Evolutionary conservation across 176 grass and related monocot genomes (phyloP).

Genomic region (Olyra latifolia): DNA sequence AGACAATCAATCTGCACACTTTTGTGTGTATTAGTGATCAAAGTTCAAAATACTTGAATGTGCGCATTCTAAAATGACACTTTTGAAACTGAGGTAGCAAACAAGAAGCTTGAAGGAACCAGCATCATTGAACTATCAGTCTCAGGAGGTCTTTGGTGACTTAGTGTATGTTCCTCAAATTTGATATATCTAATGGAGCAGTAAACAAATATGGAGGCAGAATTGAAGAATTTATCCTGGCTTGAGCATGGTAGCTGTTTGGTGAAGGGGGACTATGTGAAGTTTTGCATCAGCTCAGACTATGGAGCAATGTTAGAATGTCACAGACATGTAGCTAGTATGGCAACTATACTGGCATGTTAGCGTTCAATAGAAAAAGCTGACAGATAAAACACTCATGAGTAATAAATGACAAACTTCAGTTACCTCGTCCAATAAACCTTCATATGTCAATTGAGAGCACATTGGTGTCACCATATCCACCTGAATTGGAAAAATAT

Average conservation of each 20-base stretch:
- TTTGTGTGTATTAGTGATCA: not conserved
- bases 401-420: not conserved
- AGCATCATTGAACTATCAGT: constrained; percentile 9
- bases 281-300: not conserved
- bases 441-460: constrained; percentile 96
- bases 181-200: not conserved
- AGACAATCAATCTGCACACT: not conserved
- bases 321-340: not conserved
- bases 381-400: constrained; percentile 10
- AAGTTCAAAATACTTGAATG: not conserved
- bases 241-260: not conserved
- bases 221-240: not conserved
- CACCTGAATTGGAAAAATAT: constrained; percentile 55
- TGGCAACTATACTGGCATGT: not conserved
- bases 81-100: constrained; percentile 2
- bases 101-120: not conserved
- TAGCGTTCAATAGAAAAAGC: not conserved
- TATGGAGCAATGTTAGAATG: constrained; percentile 5
- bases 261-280: not conserved
- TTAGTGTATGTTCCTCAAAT: not conserved
- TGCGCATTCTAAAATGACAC: constrained; percentile 2
- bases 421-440: constrained; percentile 89
- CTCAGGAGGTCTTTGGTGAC: not conserved
- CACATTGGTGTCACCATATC: constrained; percentile 99
- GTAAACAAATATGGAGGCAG: constrained; percentile 1